These are phyloP conservation scores for Umbilicaria muhlenbergii DNA, from an alignment of 495 filamentous ascomycete genomes.

Conservation along the genomic window DNA sequence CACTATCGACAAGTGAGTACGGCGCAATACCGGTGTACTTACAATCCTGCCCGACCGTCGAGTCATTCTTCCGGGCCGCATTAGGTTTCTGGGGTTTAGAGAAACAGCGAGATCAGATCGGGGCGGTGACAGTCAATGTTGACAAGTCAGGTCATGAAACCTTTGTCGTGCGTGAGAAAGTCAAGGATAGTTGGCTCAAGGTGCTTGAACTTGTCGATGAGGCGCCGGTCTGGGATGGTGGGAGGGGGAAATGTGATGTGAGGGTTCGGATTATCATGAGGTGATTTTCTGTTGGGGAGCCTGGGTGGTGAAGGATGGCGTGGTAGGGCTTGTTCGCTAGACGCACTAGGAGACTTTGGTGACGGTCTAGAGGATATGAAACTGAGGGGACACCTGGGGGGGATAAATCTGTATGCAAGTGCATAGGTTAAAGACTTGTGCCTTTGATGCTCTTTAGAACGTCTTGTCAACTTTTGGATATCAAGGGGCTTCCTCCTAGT, in stretches of 20 bases:
- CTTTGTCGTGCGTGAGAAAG: background rate
- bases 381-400: no score
- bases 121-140: background rate
- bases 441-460: no score
- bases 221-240: slow-evolving; percentile 1
- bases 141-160: background rate
- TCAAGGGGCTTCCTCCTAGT: no score
- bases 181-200: background rate
- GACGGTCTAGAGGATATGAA: no score
- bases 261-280: background rate
- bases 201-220: background rate
- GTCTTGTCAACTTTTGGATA: no score
- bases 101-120: background rate
- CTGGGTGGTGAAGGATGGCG: no score
- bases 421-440: no score
- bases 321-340: no score
- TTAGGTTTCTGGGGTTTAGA: background rate
- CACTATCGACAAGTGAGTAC: no score
- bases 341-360: no score
- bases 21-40: background rate
- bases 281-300: no score
- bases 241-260: background rate
- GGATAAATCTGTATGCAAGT: no score
- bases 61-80: background rate
- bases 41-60: background rate